A percentile compares a stretch with the other conserved stretches of the same genome.
Conservation (phyloP, 2,329 filamentous ascomycete species). For the Fusarium drepaniforme region DNA sequence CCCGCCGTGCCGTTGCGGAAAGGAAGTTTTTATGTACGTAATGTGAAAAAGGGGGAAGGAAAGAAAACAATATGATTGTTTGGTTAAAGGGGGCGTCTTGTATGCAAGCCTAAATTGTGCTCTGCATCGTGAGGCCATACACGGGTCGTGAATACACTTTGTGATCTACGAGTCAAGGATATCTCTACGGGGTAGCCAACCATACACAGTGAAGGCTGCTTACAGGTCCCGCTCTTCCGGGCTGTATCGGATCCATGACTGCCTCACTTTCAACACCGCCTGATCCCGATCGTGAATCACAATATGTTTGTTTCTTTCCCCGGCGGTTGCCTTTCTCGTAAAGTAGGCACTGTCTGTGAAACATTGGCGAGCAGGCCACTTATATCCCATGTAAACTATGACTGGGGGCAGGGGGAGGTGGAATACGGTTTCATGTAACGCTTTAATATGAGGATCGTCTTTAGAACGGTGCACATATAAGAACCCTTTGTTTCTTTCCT, state of each 20-base stretch:
- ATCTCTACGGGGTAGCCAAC: not conserved
- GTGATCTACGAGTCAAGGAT: not conserved
- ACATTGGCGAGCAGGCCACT: not conserved
- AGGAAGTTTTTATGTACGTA: not conserved
- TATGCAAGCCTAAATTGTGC: not conserved
- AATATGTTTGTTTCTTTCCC: not conserved
- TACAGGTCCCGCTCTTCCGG: not conserved
- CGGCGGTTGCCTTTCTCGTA: not conserved
- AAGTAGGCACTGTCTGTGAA: not conserved
- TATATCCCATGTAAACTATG: not conserved
- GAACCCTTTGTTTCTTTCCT: not conserved
- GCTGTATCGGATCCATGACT: not conserved
- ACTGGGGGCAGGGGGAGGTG: not conserved
- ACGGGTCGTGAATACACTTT: not conserved
- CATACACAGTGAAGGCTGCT: not conserved
- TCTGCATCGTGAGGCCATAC: not conserved
- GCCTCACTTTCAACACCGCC: not conserved
- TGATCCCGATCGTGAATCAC: not conserved
- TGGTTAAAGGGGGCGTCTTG: not conserved
- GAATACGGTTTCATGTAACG: not conserved
- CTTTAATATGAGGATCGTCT: not conserved
- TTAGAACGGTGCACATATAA: not conserved
- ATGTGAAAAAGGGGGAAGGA: not conserved
- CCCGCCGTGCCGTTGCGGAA: not conserved
- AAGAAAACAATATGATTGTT: not conserved